A percentile compares a stretch with the other conserved stretches of the same genome.
Conservation (phyloP, 441 rosid species). For the Bruguiera hainesii region DNA sequence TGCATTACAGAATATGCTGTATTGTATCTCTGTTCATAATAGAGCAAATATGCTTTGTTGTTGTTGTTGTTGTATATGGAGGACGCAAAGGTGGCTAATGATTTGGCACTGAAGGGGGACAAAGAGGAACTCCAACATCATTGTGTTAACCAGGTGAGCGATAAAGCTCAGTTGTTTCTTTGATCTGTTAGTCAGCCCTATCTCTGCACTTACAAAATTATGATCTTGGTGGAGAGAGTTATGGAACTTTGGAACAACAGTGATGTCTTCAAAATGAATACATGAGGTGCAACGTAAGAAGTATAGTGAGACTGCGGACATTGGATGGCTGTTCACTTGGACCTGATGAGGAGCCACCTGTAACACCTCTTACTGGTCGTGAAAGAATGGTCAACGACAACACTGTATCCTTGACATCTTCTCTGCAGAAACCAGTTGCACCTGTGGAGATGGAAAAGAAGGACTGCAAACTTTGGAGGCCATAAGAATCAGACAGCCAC, state of each 20-base stretch:
- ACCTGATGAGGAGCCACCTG: slow-evolving; percentile 66
- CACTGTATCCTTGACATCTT: slow-evolving; percentile 27
- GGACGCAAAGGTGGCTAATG: slow-evolving; percentile 40
- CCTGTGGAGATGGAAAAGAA: slow-evolving; percentile 2
- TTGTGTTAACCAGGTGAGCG: slow-evolving; percentile 63
- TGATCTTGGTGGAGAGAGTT: slow-evolving; percentile 59
- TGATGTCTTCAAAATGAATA: slow-evolving; percentile 68
- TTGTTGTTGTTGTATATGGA: no score
- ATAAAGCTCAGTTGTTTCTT: slow-evolving; percentile 5
- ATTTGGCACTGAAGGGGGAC: slow-evolving; percentile 54
- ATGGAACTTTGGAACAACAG: slow-evolving; percentile 66
- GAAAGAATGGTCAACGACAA: slow-evolving; percentile 40
- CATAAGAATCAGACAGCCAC: slow-evolving; percentile 36
- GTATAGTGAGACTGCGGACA: slow-evolving; percentile 71
- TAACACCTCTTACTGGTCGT: slow-evolving; percentile 32
- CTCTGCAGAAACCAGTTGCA: slow-evolving; percentile 21
- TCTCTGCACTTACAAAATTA: slow-evolving; percentile 20
- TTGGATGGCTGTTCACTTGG: slow-evolving; percentile 87
- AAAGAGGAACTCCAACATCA: slow-evolving; percentile 51
- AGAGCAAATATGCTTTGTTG: slow-evolving; percentile 10
- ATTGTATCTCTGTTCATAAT: neutral
- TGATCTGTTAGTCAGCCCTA: neutral
- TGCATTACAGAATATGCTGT: slow-evolving; percentile 17
- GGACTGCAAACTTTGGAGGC: slow-evolving; percentile 28
- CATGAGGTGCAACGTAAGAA: slow-evolving; percentile 49